Evolutionary conservation across 768 basidiomycete species (phyloP), one percentile per base, ranked within the genome.

Genomic region (Pisolithus albus): DNA sequence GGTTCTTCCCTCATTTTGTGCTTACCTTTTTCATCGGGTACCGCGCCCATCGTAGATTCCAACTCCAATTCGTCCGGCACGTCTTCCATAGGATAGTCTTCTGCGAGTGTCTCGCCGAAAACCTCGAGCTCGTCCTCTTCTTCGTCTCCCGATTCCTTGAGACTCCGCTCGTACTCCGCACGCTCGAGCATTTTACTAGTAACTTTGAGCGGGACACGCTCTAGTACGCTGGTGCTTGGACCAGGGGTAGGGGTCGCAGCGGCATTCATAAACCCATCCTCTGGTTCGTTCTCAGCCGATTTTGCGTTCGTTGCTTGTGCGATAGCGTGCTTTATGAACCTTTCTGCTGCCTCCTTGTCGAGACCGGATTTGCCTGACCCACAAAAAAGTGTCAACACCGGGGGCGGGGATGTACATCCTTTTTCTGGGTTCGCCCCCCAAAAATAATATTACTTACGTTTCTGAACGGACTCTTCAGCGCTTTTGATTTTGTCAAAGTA

Each of bases 311-410:
- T 74, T 11, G 79, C 80, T 64, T 84, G 84, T 1, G 84, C 70
- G 40, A 91, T 88, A 26, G 88, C 87, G 63, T 87, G 77, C 66
- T 84, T 87, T 65, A 93, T 92, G 68, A 93, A 93, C 28, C 91
- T 81, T 41, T 72, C 71, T 1, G 90, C 90, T 11, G 87, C 90
- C 21, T 72, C 81, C 65, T 86, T 88, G 77, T 93, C 90, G 52
- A 92, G 66, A n/a, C 66, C 68, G 18, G 64, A 30, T 40, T 67
- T 72, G 40, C 69, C 77, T 79, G 61, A 47, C 32, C 36, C 46
- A 1, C 5, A 7, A 32, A 5, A n/a, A 28, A 4, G 11, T 21
- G 34, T 36, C n/a, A n/a, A 26, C 2, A 23, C 32, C 32, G n/a
- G 16, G n/a, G 39, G 16, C 39, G 8, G 39, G 3, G 40, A 18